Conservation (phyloP, 2,329 filamentous ascomycete genomes). For the Zasmidium citrigriseum region DNA sequence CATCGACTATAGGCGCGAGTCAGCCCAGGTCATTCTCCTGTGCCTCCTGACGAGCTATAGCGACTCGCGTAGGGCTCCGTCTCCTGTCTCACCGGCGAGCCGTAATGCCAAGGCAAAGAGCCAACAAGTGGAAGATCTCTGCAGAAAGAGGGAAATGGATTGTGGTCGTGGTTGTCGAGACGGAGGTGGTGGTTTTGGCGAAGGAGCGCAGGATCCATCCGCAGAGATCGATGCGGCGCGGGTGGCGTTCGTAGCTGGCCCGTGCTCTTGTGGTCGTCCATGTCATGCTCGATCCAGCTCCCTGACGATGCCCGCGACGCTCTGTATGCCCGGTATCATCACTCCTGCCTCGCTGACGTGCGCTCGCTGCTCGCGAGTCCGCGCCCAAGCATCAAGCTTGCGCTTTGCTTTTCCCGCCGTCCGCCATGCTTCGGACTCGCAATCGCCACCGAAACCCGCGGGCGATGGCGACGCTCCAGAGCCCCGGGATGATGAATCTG, state of each 20-base stretch:
- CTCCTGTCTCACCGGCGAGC: not conserved
- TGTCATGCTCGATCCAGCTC: not conserved
- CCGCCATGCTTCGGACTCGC: slow-evolving; percentile 20
- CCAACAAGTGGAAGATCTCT: too few relatives aligned
- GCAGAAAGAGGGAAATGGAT: not conserved
- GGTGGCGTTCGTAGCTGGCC: not conserved
- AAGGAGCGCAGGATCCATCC: not conserved
- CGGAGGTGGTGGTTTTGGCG: too few relatives aligned
- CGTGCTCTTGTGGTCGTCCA: not conserved
- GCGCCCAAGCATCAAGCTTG: slow-evolving; percentile 11
- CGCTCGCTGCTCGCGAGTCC: slow-evolving; percentile 43
- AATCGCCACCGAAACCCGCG: slow-evolving; percentile 19
- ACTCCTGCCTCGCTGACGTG: slow-evolving; percentile 32
- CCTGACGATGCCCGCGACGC: not conserved
- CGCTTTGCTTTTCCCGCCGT: slow-evolving; percentile 2
- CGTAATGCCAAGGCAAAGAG: not conserved
- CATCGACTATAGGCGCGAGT: not conserved
- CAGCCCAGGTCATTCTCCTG: not conserved
- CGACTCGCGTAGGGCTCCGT: not conserved
- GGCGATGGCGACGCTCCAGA: slow-evolving; percentile 13
- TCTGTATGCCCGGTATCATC: slow-evolving; percentile 28
- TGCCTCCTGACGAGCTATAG: not conserved
- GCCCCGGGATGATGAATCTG: slow-evolving; percentile 32
- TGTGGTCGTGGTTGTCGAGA: not conserved
- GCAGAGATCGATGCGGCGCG: not conserved